These are phyloP conservation scores for Narthecium ossifragum DNA, from an alignment of 106 monocot genomes.

Conservation along the genomic window DNA sequence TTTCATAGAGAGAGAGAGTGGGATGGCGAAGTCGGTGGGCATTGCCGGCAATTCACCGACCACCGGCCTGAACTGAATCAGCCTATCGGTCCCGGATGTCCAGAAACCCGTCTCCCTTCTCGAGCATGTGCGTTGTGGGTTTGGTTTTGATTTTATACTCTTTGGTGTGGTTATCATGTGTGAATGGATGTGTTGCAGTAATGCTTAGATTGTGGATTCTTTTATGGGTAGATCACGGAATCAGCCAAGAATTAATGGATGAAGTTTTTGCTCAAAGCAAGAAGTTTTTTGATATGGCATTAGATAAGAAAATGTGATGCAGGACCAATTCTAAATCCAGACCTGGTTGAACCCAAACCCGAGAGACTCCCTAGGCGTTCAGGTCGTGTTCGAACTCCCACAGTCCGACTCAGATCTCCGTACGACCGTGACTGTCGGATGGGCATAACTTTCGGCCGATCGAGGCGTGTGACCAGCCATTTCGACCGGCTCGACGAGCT, in stretches of 20 bases:
- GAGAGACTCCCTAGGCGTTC: too few relatives aligned
- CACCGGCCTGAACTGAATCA: constrained; percentile 24
- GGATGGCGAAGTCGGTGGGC: constrained; percentile 7
- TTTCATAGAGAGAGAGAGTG: neutral
- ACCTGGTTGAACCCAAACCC: too few relatives aligned
- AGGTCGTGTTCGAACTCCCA: too few relatives aligned
- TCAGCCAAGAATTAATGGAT: constrained; percentile 8
- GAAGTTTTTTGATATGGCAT: constrained; percentile 29
- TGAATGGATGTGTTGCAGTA: neutral
- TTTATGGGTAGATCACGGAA: constrained; percentile 7
- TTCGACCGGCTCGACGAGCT: too few relatives aligned
- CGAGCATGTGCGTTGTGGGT: constrained; percentile 15
- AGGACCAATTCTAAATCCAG: too few relatives aligned
- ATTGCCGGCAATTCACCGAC: constrained; percentile 5
- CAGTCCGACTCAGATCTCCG: too few relatives aligned
- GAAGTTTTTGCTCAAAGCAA: constrained; percentile 2
- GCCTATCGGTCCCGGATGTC: constrained; percentile 24
- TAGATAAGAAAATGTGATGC: constrained; percentile 55
- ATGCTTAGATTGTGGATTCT: constrained; percentile 3
- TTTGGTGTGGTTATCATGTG: constrained; percentile 1
- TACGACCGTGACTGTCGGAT: too few relatives aligned
- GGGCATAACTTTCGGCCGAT: too few relatives aligned
- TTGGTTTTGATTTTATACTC: neutral
- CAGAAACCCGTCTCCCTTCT: constrained; percentile 29
- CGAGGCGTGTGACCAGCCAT: too few relatives aligned